Evolutionary conservation across 495 filamentous ascomycete genomes (phyloP), one percentile per base, ranked within the genome.

Genomic region (Trichocladium uniseriatum): DNA sequence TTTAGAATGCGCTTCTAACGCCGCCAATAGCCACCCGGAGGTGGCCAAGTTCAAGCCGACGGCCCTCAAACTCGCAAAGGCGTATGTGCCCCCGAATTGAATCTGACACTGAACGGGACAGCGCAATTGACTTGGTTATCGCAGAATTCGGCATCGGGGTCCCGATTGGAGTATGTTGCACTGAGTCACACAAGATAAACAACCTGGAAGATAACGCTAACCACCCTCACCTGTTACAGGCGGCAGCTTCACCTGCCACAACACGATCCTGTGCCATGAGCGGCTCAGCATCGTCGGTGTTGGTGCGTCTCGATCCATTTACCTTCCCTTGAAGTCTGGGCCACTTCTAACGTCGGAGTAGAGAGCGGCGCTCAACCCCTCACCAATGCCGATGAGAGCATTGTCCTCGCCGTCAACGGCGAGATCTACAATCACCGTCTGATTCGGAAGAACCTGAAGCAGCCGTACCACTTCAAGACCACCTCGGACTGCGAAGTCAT

Each of bases 401-500:
- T 98, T 54, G 82, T 89, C 49, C 79, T 98, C 42, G 92, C 92
- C 50, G 92, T 96, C 81, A 98, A 98, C 70, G 92, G 92, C 69
- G 92, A 98, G 69, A 98, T 98, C 67, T 98, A 98, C 77, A 98
- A 98, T 79, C 92, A 98, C 71, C 82, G 89, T 54, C 79, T 95
- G 56, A 72, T 98, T 56, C 82, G 92, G 54, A 96, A 95, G 70
- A 72, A 70, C 52, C 69, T 96, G 61, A 86, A 86, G 68, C 71
- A 69, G 19, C 79, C 83, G 20, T 91, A 94, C 67, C 80, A 85
- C 68, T 98, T 95, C 79, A 94, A 94, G 80, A 98, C 92, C 43
- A 84, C 92, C 63, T 95, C 90, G 27, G 92, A 98, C 58, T 98
- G 92, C 69, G 92, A 98, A 70, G 88, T 97, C 60, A 91, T 98